These are phyloP conservation scores for Begonia masoniana DNA, from an alignment of 306 rosid genomes.

Conservation along the genomic window DNA sequence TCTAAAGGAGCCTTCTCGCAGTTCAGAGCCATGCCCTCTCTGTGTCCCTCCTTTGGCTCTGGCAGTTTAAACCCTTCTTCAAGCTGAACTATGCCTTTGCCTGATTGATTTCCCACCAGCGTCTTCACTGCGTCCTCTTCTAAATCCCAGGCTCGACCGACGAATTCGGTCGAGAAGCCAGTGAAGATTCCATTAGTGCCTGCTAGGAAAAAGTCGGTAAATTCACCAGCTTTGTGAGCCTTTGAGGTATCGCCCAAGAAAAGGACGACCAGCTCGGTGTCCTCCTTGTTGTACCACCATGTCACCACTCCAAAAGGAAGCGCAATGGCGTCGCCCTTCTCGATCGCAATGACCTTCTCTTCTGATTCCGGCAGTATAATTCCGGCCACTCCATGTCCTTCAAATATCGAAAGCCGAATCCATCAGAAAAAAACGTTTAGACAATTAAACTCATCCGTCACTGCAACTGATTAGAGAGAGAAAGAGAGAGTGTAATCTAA, in stretches of 20 bases:
- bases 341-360: constrained; percentile 58
- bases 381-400: constrained; percentile 51
- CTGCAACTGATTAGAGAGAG: no score
- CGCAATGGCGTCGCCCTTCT: constrained; percentile 72
- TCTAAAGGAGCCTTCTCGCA: constrained; percentile 71
- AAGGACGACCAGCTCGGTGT: constrained; percentile 50
- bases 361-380: constrained; percentile 54
- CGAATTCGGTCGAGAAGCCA: constrained; percentile 59
- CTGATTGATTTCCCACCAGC: constrained; percentile 46
- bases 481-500: not conserved
- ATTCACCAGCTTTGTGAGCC: constrained; percentile 67
- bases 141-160: constrained; percentile 67
- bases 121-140: constrained; percentile 33
- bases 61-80: constrained; percentile 25
- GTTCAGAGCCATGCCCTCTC: constrained; percentile 56
- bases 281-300: constrained; percentile 69
- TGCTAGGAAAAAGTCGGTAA: constrained; percentile 45
- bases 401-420: no score
- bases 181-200: constrained; percentile 63
- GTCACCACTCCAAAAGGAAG: constrained; percentile 77
- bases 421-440: no score
- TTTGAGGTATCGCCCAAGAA: constrained; percentile 63
- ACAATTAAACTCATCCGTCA: no score
- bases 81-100: constrained; percentile 35
- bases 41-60: constrained; percentile 37